phyloP scores from a whole-genome alignment of 2,329 filamentous ascomycete species.

The Arthrocladium fulminans region DNA sequence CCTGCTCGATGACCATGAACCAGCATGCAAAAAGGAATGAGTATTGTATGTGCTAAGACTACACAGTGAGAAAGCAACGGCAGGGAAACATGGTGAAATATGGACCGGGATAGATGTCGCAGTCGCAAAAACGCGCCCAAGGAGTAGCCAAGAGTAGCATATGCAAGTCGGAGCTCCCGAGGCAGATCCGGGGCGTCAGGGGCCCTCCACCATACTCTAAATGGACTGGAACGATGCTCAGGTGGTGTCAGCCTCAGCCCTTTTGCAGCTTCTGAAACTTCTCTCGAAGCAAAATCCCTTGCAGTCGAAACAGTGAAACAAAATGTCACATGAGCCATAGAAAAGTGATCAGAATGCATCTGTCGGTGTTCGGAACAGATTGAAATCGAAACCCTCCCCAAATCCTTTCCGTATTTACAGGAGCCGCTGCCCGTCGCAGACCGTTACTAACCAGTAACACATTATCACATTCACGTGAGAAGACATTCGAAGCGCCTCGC shows the following conservation, averaged over 20 bases:
- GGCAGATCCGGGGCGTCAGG: neutral
- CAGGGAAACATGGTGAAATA: neutral
- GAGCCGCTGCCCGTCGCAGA: neutral
- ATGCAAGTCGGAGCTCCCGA: neutral
- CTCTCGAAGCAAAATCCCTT: too few relatives aligned
- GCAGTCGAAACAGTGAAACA: too few relatives aligned
- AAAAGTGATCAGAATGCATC: neutral
- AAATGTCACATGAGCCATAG: too few relatives aligned
- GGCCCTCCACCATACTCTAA: neutral
- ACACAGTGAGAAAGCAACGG: neutral
- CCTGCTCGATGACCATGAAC: slow-evolving; percentile 16
- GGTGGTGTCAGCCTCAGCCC: neutral
- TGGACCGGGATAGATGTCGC: neutral
- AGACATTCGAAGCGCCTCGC: neutral
- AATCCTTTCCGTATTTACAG: neutral
- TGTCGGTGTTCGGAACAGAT: neutral
- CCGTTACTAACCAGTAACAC: neutral
- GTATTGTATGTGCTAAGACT: neutral
- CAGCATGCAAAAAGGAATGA: neutral
- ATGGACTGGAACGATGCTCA: neutral
- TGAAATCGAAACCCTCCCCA: neutral
- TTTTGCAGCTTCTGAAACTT: neutral
- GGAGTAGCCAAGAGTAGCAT: neutral
- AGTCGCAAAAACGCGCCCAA: neutral
- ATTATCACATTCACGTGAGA: neutral